Evolutionary conservation across 768 basidiomycete genomes (phyloP).

Genomic region (Lentinus brumalis): DNA sequence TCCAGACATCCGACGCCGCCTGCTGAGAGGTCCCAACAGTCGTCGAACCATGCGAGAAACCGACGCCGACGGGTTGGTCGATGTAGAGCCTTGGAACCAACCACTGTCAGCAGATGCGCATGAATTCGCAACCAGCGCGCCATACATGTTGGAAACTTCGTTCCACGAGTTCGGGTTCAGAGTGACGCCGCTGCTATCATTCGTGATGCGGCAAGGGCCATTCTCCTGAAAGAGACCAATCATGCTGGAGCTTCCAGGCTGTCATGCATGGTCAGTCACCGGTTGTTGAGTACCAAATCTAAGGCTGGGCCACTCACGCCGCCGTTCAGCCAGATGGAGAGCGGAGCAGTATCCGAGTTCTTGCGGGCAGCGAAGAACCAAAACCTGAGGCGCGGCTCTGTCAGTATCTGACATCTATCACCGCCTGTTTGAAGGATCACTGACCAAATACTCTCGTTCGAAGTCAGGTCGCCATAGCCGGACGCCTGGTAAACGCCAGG

Average conservation of each 20-base stretch:
- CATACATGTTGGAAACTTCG: slow-evolving; percentile 50
- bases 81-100: slow-evolving; percentile 47
- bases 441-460: slow-evolving; percentile 61
- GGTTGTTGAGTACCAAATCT: not conserved
- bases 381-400: slow-evolving; percentile 44
- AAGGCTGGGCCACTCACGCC: slow-evolving; percentile 31
- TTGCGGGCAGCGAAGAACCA: slow-evolving; percentile 72
- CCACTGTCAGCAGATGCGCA: not conserved
- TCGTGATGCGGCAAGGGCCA: slow-evolving; percentile 47
- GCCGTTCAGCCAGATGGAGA: slow-evolving; percentile 69
- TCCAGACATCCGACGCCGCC: slow-evolving; percentile 62
- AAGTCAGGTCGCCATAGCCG: slow-evolving; percentile 62
- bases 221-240: slow-evolving; percentile 44
- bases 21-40: slow-evolving; percentile 52
- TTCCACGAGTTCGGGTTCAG: slow-evolving; percentile 63
- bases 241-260: slow-evolving; percentile 45
- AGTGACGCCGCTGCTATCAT: slow-evolving; percentile 50
- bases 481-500: slow-evolving; percentile 63
- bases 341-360: slow-evolving; percentile 60
- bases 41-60: slow-evolving; percentile 59
- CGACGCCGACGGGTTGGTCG: slow-evolving; percentile 63
- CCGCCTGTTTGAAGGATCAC: no score
- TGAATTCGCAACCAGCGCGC: not conserved
- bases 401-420: not conserved
- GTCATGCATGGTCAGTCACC: not conserved